Conservation (phyloP, 306 rosid genomes). For the Phaseolus lunatus region DNA sequence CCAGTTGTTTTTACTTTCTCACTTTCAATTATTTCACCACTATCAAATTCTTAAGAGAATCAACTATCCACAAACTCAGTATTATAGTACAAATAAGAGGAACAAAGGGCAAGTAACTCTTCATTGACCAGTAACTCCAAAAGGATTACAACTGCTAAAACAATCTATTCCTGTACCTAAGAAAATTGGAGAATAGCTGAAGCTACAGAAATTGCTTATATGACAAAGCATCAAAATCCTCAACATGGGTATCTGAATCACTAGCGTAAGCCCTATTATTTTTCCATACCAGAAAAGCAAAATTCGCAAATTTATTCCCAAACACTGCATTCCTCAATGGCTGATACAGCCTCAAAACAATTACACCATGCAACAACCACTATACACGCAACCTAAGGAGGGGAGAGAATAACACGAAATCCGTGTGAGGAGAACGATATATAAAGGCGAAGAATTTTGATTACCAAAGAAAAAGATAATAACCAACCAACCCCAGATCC, state of each 20-base stretch:
- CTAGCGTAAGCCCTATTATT: slow-evolving; percentile 37
- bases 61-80: background rate
- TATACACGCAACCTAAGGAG: background rate
- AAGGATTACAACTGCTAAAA: background rate
- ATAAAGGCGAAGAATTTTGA: slow-evolving; percentile 6
- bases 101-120: background rate
- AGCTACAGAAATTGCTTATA: background rate
- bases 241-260: slow-evolving; percentile 1
- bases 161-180: background rate
- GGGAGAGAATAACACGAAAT: slow-evolving; percentile 10
- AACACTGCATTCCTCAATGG: slow-evolving; percentile 19
- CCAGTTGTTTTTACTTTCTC: slow-evolving; percentile 10
- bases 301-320: slow-evolving; percentile 19
- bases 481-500: slow-evolving; percentile 60
- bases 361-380: slow-evolving; percentile 18
- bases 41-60: background rate
- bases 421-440: background rate
- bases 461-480: slow-evolving; percentile 37
- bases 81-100: background rate
- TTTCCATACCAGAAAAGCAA: slow-evolving; percentile 23
- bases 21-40: slow-evolving; percentile 12
- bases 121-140: background rate
- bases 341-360: background rate
- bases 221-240: slow-evolving; percentile 29
- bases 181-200: slow-evolving; percentile 6